phyloP scores from a whole-genome alignment of 148 eudicot species.

The Arbutus unedo region DNA sequence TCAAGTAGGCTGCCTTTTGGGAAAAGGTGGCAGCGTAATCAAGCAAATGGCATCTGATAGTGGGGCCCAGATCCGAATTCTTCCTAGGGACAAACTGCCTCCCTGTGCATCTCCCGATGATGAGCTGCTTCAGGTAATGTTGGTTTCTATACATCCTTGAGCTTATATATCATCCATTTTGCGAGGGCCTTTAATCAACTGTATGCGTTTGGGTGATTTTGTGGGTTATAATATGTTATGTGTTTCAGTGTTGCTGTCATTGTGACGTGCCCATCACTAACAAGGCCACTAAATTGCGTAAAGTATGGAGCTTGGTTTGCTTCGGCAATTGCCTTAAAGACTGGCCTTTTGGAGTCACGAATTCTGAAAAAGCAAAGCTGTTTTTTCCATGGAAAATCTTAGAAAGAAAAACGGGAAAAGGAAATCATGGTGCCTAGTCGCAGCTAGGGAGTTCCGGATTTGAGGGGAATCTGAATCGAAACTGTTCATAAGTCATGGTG shows the following conservation, averaged over 20 bases:
- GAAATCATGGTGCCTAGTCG: background rate
- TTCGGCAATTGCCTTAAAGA: background rate
- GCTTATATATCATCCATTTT: constrained; percentile 2
- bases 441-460: background rate
- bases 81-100: constrained; percentile 79
- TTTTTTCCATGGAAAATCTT: background rate
- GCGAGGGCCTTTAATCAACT: background rate
- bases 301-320: constrained; percentile 8
- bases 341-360: background rate
- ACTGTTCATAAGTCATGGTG: background rate
- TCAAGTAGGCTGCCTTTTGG: constrained; percentile 74
- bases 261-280: background rate
- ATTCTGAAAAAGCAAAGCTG: background rate
- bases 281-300: background rate
- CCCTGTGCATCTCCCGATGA: constrained; percentile 75
- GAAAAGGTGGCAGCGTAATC: constrained; percentile 62
- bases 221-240: no score
- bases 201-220: background rate
- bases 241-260: background rate
- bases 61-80: constrained; percentile 84
- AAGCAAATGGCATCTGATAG: constrained; percentile 76
- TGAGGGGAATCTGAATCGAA: background rate
- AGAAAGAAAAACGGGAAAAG: background rate
- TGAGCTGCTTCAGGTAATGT: constrained; percentile 81
- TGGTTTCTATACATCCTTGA: background rate